Conservation (phyloP, 1,284 basidiomycete genomes). For the Fistulinella staudtii region DNA sequence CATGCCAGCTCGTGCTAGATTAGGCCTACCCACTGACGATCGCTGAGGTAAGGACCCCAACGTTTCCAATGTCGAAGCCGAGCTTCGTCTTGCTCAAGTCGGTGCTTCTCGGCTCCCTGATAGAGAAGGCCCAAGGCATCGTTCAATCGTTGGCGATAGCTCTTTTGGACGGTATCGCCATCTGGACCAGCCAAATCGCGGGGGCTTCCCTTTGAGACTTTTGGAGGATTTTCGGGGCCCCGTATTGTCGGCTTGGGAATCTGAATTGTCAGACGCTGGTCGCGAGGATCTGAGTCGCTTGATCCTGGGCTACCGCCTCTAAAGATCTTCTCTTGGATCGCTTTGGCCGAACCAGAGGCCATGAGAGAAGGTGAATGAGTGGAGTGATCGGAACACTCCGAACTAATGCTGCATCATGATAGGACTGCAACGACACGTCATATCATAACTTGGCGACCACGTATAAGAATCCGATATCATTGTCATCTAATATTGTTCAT, state of each 20-base stretch:
- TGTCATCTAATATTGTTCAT: no score
- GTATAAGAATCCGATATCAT: no score
- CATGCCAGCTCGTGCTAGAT: not conserved
- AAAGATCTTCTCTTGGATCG: slow-evolving; percentile 77
- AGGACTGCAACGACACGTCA: no score
- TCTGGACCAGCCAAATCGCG: slow-evolving; percentile 21
- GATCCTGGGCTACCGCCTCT: slow-evolving; percentile 38
- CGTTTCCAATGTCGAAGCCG: slow-evolving; percentile 89
- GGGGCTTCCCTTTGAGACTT: slow-evolving; percentile 41
- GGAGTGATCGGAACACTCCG: no score
- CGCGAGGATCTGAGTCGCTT: slow-evolving; percentile 33
- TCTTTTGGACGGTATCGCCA: slow-evolving; percentile 24
- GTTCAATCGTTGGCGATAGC: slow-evolving; percentile 59
- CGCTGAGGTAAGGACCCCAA: slow-evolving; percentile 97
- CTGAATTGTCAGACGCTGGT: slow-evolving; percentile 65
- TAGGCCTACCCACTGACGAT: slow-evolving; percentile 88
- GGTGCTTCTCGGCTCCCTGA: slow-evolving; percentile 63
- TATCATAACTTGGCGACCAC: no score
- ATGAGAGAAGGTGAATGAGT: slow-evolving; percentile 19
- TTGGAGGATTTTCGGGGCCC: slow-evolving; percentile 38
- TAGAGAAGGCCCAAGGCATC: slow-evolving; percentile 57
- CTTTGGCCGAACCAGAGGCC: slow-evolving; percentile 47
- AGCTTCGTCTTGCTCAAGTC: slow-evolving; percentile 66
- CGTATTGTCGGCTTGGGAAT: slow-evolving; percentile 60
- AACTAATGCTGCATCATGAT: no score